These are phyloP conservation scores for Coemansia asiatica DNA, from an alignment of 192 early-diverging fungal genomes.

Conservation along the genomic window DNA sequence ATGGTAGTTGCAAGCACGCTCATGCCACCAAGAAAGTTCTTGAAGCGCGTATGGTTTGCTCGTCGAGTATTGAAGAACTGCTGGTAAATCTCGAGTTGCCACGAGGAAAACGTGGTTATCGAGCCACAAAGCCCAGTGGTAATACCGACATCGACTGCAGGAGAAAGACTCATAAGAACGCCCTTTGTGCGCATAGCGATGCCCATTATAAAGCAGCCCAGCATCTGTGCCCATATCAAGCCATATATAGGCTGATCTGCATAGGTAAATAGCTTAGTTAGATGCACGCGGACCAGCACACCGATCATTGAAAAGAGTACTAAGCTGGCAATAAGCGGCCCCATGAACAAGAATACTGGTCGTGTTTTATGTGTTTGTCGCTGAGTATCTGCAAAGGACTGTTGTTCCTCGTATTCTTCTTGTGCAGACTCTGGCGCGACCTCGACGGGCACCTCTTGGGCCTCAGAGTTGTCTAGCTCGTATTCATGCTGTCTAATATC, in stretches of 20 bases:
- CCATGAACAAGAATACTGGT: conserved; percentile 17
- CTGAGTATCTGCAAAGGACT: not conserved
- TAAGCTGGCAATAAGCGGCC: conserved; percentile 25
- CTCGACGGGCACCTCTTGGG: not conserved
- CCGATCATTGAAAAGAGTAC: conserved; percentile 64
- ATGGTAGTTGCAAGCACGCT: conserved; percentile 36
- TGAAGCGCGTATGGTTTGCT: conserved; percentile 24
- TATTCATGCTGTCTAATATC: not conserved
- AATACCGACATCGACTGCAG: conserved; percentile 59
- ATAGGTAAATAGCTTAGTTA: conserved; percentile 60
- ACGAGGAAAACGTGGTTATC: conserved; percentile 81
- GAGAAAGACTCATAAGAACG: conserved; percentile 39
- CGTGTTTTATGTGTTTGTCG: not conserved
- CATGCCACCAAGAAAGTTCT: conserved; percentile 50
- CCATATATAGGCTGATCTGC: conserved; percentile 61
- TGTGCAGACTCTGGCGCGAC: not conserved
- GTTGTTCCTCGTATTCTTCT: not conserved
- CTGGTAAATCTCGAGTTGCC: conserved; percentile 62
- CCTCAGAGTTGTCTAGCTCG: not conserved
- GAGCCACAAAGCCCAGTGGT: conserved; percentile 78
- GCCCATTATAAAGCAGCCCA: conserved; percentile 63
- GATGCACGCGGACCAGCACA: conserved; percentile 60
- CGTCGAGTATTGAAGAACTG: conserved; percentile 42
- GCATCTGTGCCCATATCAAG: conserved; percentile 64
- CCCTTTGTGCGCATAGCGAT: conserved; percentile 24